Base-by-base conservation (phyloP, 2,329 filamentous ascomycete species). In the Trichoderma brevicompactum region DNA sequence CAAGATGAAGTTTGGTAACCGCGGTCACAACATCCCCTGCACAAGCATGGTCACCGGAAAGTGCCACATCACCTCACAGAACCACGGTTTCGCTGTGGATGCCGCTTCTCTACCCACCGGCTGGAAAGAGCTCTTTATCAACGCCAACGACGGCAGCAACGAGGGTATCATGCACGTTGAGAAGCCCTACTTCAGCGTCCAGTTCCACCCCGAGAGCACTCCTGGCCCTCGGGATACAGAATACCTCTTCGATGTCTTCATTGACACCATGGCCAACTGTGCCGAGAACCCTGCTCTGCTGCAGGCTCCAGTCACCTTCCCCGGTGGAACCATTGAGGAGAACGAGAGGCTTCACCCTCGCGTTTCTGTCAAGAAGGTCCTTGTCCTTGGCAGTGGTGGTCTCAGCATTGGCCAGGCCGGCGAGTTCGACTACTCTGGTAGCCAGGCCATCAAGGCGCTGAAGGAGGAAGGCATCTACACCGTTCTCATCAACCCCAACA, bases 1-100 rank as follows among this genome's bases (percentile, higher is more conserved):
- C 74, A 99, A 99, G 85, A 96, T 99, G 92, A 98, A 98, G 85
- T 99, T 97, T 74, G 95, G 95, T 81, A 99, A 99, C 82, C 92
- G 95, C 74, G 95, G 94, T 49, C 92, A 96, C 83, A 99, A 99
- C 81, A 98, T 99, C 74, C 95, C 95, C 50, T 97, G 94, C 83
- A 98, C 94, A 10, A 97, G 91, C 80, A 86, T 97, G 85, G 83
- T 98, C 70, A 96, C 94, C 50, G 95, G 95, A 72, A 93, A 93
- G 81, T 99, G 95, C 78, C 94, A 99, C 81, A 99, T 99, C 76
- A 99, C 95, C 46, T 98, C 95, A 9, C 95, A 99, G 79, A 99
- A 99, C 79, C 95, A 99, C 78, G 95, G 95, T 77, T 99, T 89
- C 74, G 95, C 94, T 9, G 95, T 99, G 48, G 92, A 98, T 76